Base-by-base conservation (phyloP, 306 rosid species). In the Sechiopsis laciniata region DNA sequence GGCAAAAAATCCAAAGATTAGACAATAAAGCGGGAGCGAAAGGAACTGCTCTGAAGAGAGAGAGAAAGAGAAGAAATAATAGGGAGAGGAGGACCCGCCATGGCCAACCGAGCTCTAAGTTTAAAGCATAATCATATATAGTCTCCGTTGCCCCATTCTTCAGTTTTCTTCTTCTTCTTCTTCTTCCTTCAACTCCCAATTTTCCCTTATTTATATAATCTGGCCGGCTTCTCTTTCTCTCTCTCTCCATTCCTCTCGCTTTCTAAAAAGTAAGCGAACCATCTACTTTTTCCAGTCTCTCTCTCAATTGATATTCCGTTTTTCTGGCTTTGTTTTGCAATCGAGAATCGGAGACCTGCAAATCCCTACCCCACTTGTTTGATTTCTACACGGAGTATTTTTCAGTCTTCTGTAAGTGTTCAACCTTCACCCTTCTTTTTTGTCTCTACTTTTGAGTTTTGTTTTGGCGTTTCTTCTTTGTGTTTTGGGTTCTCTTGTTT, bases 401-500 rank as follows among this genome's bases (percentile, higher is more conserved):
- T 80, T 26, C 73, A 74, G 60, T 90, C 80, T 79, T 87, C 85
- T 79, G 95, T 91, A 79, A 85, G 96, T 88, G 96, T 88, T 76
- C 78, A 72, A 77, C 57, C 64, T 77, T 61, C 48, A n/a, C 52
- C 35, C 29, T 26, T 26, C 29, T 26, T 6, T 54, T 51, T 52
- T 72, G 52, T 72, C 52, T 50, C 22, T 50, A 50, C 7, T 69
- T 14, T 69, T 22, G 20, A 21, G 40, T 17, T 69, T 69, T 68
- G 1, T 15, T 48, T 5, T 42, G 72, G 72, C 35, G 19, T 68
- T 22, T 40, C 2, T 26, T 14, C 45, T 71, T 2, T 9, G 2
- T 17, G 22, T 55, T 72, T 29, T 65, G 26, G 26, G 29, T 55
- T 72, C 29, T 8, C 32, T 0, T 42, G n/a, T 3, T 26, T 21